Conservation (phyloP, 2,329 filamentous ascomycete species). For the Penicillium sp. region DNA sequence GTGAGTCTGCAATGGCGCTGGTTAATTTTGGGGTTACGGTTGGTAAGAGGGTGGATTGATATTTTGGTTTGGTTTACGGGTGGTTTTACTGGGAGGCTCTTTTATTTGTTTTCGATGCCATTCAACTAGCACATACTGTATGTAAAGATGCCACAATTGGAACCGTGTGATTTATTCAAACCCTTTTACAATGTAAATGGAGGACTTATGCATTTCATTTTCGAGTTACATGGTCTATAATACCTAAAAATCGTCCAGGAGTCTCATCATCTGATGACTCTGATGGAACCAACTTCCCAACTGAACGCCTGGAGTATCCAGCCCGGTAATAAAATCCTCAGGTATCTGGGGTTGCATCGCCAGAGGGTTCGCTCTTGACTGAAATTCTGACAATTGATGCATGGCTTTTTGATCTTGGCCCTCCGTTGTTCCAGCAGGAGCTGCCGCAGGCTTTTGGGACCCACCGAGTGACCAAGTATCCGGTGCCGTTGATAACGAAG, state of each 20-base stretch:
- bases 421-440: neutral
- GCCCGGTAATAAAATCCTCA: neutral
- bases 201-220: no score
- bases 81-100: neutral
- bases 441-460: neutral
- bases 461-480: neutral
- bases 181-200: no score
- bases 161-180: neutral
- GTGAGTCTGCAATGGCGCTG: constrained; percentile 11
- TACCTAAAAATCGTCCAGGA: neutral
- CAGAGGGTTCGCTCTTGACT: neutral
- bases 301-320: neutral
- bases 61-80: neutral
- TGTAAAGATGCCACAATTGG: neutral
- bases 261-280: neutral
- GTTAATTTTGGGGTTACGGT: constrained; percentile 20
- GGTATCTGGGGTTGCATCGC: neutral
- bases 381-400: neutral
- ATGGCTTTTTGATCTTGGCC: neutral
- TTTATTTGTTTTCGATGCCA: neutral
- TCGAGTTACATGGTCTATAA: no score
- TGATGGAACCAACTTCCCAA: neutral
- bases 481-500: neutral
- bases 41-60: constrained; percentile 12
- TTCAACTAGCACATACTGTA: neutral